Evolutionary conservation across 2,329 filamentous ascomycete species (phyloP).

Genomic region (Elsinoe fawcettii): DNA sequence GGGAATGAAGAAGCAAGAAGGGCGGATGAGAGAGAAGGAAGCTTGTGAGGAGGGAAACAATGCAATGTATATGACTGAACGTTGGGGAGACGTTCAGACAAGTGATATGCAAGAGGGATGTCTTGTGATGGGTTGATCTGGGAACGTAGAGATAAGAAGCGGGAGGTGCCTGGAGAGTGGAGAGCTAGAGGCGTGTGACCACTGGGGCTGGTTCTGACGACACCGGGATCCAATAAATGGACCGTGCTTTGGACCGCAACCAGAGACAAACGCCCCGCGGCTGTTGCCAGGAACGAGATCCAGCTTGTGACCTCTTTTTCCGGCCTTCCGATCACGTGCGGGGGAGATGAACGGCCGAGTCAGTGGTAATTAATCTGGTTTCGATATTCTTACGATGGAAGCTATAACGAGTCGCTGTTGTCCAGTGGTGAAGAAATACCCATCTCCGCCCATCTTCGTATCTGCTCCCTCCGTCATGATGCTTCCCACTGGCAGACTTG

Average conservation of each 20-base stretch:
- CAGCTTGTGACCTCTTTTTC: not conserved
- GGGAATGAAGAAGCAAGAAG: constrained; percentile 29
- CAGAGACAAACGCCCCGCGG: not conserved
- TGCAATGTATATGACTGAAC: constrained; percentile 15
- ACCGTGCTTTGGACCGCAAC: not conserved
- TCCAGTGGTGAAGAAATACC: not conserved
- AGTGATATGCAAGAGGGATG: constrained; percentile 6
- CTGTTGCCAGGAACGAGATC: not conserved
- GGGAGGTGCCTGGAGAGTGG: constrained; percentile 11
- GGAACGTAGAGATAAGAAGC: constrained; percentile 15
- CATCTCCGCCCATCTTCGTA: not conserved
- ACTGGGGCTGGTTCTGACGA: constrained; percentile 7
- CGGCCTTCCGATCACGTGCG: not conserved
- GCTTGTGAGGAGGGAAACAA: constrained; percentile 9
- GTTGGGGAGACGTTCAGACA: constrained; percentile 8
- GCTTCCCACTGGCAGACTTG: not conserved
- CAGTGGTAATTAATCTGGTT: not conserved
- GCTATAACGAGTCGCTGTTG: not conserved
- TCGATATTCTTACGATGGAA: too few species aligned
- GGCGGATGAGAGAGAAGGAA: constrained; percentile 19
- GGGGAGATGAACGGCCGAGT: not conserved
- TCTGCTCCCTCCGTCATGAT: not conserved
- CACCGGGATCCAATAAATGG: constrained; percentile 4
- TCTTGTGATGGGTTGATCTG: constrained; percentile 16
- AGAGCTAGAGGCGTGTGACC: constrained; percentile 19